Conservation (phyloP, 225 moss, liverwort and hornwort species). For the Lunularia cruciata region DNA sequence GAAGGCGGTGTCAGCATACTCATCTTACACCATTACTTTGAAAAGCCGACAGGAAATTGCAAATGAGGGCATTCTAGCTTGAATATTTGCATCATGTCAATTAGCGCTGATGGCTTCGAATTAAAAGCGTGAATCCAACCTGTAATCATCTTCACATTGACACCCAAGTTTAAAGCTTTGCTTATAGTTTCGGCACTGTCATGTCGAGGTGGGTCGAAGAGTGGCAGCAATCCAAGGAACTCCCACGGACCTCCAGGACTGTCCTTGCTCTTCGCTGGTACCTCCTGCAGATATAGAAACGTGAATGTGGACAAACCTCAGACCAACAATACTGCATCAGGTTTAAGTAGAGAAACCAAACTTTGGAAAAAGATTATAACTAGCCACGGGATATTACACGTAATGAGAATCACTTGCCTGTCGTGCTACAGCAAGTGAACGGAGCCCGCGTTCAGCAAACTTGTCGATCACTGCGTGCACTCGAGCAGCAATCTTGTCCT, state of each 20-base stretch:
- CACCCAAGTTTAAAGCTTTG: conserved; percentile 63
- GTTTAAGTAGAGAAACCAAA: neutral
- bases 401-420: conserved; percentile 31
- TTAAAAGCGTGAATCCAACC: conserved; percentile 23
- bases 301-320: neutral
- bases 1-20: neutral
- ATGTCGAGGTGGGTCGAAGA: conserved; percentile 77
- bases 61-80: neutral
- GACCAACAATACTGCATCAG: neutral
- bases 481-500: conserved; percentile 45
- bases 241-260: conserved; percentile 54
- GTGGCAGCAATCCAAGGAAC: conserved; percentile 60
- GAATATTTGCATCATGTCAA: neutral
- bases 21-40: too few species aligned
- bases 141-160: conserved; percentile 82
- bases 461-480: conserved; percentile 62
- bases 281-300: conserved; percentile 37
- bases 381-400: too few species aligned
- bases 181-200: conserved; percentile 82
- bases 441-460: conserved; percentile 68
- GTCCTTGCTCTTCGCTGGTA: conserved; percentile 60
- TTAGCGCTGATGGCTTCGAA: neutral
- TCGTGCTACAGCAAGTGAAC: conserved; percentile 63
- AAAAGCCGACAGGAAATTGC: too few species aligned
- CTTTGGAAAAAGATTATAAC: too few species aligned